phyloP scores from a whole-genome alignment of 768 basidiomycete genomes.

The Termitomyces sp. region DNA sequence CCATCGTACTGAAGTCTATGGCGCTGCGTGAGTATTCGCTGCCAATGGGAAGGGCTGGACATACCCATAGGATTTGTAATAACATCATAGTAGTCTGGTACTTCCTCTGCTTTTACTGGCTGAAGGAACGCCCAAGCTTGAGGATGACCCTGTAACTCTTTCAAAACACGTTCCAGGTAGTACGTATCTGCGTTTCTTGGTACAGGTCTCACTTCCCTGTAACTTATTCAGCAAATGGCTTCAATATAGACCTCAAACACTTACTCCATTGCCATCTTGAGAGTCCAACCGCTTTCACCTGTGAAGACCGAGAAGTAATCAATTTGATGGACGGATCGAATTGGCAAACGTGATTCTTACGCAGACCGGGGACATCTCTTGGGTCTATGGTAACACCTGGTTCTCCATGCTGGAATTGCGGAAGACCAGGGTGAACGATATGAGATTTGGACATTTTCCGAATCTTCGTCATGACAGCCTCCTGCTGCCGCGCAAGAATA shows the following conservation, averaged over 20 bases:
- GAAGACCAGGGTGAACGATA: conserved; percentile 76
- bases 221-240: background rate
- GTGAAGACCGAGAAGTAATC: background rate
- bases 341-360: conserved; percentile 41
- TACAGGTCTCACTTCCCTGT: conserved; percentile 33
- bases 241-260: conserved; percentile 24
- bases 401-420: conserved; percentile 66
- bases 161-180: conserved; percentile 75
- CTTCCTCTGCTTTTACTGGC: conserved; percentile 80
- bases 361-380: conserved; percentile 83
- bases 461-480: conserved; percentile 88
- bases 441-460: conserved; percentile 85
- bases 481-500: conserved; percentile 78
- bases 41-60: conserved; percentile 24
- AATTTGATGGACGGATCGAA: conserved; percentile 7
- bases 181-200: conserved; percentile 54
- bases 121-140: conserved; percentile 84
- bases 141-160: conserved; percentile 74
- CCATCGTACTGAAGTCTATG: conserved; percentile 86
- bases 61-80: conserved; percentile 92
- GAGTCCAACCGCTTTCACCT: conserved; percentile 94
- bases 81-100: conserved; percentile 86
- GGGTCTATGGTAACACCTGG: conserved; percentile 59
- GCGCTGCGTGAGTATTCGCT: background rate
- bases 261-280: conserved; percentile 73